Evolutionary conservation across 192 early-diverging fungal species (phyloP).

Genomic region (Paraglomus brasilianum): DNA sequence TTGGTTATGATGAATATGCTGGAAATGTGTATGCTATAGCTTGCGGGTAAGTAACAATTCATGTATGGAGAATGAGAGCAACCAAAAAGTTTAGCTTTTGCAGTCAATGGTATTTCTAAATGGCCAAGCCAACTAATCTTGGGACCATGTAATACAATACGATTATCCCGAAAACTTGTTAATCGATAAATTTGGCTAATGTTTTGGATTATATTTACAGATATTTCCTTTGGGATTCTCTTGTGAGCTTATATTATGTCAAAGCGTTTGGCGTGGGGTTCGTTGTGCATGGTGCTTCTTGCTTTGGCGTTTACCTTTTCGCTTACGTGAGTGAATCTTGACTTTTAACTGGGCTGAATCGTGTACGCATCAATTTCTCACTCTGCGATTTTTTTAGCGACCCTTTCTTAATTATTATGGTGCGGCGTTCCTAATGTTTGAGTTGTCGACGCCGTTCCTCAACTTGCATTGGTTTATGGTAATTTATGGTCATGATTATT

Average conservation of each 20-base stretch:
- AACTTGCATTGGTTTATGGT: conserved; percentile 84
- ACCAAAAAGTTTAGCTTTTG: not conserved
- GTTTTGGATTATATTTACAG: conserved; percentile 36
- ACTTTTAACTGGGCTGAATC: not conserved
- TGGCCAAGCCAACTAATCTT: not conserved
- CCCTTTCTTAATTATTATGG: conserved; percentile 89
- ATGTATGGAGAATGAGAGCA: too few relatives aligned
- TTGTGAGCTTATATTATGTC: conserved; percentile 62
- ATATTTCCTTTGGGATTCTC: conserved; percentile 92
- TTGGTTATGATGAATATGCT: conserved; percentile 68
- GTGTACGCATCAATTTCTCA: not conserved
- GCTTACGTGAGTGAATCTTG: conserved; percentile 59
- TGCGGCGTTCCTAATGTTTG: conserved; percentile 84
- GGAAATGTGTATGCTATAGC: conserved; percentile 79
- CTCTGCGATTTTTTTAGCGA: conserved; percentile 41
- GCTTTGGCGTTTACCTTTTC: conserved; percentile 73
- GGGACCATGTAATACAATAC: not conserved
- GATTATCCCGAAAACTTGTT: not conserved
- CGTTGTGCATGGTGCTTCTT: conserved; percentile 76
- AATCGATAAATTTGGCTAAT: not conserved
- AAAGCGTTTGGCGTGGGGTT: conserved; percentile 75
- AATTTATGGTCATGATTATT: not conserved
- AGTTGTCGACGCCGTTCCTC: conserved; percentile 87
- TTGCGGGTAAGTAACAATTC: conserved; percentile 61
- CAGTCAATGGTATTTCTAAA: not conserved